Conservation (phyloP, 257 asterid genomes). For the Solanum lignicaule region DNA sequence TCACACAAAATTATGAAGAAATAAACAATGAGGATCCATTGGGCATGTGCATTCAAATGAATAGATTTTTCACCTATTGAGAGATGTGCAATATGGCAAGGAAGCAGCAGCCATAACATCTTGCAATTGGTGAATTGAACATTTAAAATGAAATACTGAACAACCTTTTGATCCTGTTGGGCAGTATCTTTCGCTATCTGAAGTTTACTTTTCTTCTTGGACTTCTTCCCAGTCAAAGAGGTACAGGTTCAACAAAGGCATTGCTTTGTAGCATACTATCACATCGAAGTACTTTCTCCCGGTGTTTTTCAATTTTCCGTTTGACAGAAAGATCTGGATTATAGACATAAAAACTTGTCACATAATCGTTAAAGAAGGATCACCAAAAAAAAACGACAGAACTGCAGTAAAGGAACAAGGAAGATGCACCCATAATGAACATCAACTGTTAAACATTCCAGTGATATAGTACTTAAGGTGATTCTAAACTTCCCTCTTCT, state of each 20-base stretch:
- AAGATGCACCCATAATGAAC: neutral
- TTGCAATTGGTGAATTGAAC: neutral
- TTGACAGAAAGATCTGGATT: slow-evolving; percentile 64
- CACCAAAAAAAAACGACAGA: neutral
- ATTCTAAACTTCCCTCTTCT: neutral
- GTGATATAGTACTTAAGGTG: neutral
- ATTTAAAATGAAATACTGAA: neutral
- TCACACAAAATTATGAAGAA: neutral
- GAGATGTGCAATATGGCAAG: neutral
- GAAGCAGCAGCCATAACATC: neutral
- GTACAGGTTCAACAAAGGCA: slow-evolving; percentile 62
- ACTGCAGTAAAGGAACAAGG: neutral
- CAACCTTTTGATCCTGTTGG: slow-evolving; percentile 29
- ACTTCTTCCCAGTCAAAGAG: slow-evolving; percentile 53
- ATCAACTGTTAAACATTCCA: neutral
- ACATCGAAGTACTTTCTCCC: slow-evolving; percentile 59
- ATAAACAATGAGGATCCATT: neutral
- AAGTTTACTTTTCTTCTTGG: slow-evolving; percentile 38
- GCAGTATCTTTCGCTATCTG: slow-evolving; percentile 15
- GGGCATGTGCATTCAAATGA: neutral
- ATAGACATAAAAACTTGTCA: neutral
- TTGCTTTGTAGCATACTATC: slow-evolving; percentile 77
- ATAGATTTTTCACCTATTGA: neutral
- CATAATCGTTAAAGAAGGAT: neutral
- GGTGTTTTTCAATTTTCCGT: slow-evolving; percentile 74